A percentile compares a stretch with the other conserved stretches of the same genome.
Conservation (phyloP, 106 monocot species). For the Chionographis japonica region DNA sequence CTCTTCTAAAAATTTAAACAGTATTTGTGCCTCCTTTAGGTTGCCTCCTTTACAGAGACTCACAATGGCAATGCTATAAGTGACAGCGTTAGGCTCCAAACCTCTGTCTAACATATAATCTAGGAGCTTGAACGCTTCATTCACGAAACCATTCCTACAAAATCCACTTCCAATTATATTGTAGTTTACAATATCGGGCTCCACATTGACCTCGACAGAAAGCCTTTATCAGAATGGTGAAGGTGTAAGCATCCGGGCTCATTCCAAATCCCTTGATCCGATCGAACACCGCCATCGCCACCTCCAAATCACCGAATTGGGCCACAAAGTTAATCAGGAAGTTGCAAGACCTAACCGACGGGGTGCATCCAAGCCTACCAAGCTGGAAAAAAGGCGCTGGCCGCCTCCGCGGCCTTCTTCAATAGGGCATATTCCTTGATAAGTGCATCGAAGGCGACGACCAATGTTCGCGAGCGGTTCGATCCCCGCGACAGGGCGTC, state of each 20-base stretch:
- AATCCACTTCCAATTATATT: slow-evolving; percentile 57
- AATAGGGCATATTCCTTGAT: slow-evolving; percentile 43
- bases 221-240: slow-evolving; percentile 55
- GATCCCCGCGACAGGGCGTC: slow-evolving; percentile 3
- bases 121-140: slow-evolving; percentile 59
- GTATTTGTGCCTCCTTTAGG: slow-evolving; percentile 44
- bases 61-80: slow-evolving; percentile 48
- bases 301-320: slow-evolving; percentile 21
- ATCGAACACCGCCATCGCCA: slow-evolving; percentile 29
- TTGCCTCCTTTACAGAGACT: slow-evolving; percentile 55
- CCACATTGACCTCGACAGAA: slow-evolving; percentile 34
- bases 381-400: slow-evolving; percentile 28
- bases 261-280: slow-evolving; percentile 36
- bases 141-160: slow-evolving; percentile 46
- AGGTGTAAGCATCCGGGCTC: slow-evolving; percentile 27
- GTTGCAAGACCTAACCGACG: slow-evolving; percentile 44
- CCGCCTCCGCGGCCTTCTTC: slow-evolving; percentile 23
- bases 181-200: slow-evolving; percentile 68
- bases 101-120: slow-evolving; percentile 50
- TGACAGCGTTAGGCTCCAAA: slow-evolving; percentile 44
- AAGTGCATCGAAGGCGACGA: slow-evolving; percentile 27
- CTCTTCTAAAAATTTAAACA: slow-evolving; percentile 39
- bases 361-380: slow-evolving; percentile 23
- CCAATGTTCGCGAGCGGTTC: background rate
- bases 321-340: slow-evolving; percentile 54